Evolutionary conservation across 495 filamentous ascomycete species (phyloP), one percentile per base, ranked within the genome.

Genomic region (Neurospora sp.): DNA sequence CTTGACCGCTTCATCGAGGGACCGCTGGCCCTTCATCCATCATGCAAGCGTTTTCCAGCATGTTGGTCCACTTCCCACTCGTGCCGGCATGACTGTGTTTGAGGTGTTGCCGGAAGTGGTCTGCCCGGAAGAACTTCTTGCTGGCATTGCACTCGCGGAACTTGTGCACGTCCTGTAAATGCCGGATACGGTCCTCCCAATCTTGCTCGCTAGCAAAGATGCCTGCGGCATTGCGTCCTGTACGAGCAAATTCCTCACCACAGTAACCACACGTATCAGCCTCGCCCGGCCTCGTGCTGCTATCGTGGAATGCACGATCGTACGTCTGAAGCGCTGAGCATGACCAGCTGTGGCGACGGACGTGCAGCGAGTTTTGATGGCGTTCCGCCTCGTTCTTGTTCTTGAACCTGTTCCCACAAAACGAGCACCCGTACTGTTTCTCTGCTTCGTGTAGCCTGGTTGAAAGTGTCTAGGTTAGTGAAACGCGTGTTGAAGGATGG

Each of bases 371-470:
- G 74, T 98, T 99, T 78, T 98, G 96, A 80, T 99, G 96, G 20
- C 96, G 89, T 80, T 99, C 96, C 7, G 96, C 96, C 83, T 99
- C 96, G 74, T 99, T 99, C 81, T 99, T 99, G 84, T 99, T 99
- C 82, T 99, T 99, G 86, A 99, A 99, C 27, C 94, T 89, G 80
- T 98, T 98, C 53, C 90, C 90, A 80, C 96, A 99, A 81, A 91
- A 98, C 20, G 89, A 86, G 79, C 96, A 99, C 70, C 89, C 89
- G 81, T 98, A 98, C 81, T 99, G 96, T 80, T 98, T 99, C 79
- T 99, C 96, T 75, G 92, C 90, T 76, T 94, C 92, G 77, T 99
- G 96, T 11, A 81, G 80, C 75, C 87, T 89, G 72, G 27, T 7
- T 65, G 59, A 73, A 71, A 68, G 20, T 78, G 69, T 31, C 7